phyloP scores from a whole-genome alignment of 495 filamentous ascomycete genomes.

The Trichoderma gamsii region DNA sequence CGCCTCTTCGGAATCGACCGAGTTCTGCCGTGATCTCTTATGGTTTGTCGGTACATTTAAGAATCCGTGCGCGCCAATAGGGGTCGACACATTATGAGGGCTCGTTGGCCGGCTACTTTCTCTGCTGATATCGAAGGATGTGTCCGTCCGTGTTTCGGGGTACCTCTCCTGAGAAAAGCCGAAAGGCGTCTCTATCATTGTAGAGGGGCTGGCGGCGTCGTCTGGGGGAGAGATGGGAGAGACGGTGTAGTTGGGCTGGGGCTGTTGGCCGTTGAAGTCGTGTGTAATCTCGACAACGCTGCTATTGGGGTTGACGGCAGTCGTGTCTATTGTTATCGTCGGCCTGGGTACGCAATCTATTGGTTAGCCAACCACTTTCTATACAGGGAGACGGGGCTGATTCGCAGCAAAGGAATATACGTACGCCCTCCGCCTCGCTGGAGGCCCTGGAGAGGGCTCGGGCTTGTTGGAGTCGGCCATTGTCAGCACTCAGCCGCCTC shows the following conservation, averaged over 20 bases:
- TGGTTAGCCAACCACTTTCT: conserved; percentile 7
- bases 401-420: not conserved
- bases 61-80: conserved; percentile 40
- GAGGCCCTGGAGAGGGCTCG: conserved; percentile 6
- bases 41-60: conserved; percentile 47
- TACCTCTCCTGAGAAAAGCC: conserved; percentile 22
- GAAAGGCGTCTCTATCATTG: conserved; percentile 31
- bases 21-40: conserved; percentile 46
- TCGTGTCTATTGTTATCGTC: conserved; percentile 35
- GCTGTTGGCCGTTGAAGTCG: conserved; percentile 20
- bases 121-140: conserved; percentile 61
- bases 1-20: conserved; percentile 48
- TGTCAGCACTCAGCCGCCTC: conserved; percentile 9
- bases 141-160: conserved; percentile 52
- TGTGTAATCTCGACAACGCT: conserved; percentile 23
- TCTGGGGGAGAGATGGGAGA: conserved; percentile 42
- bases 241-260: conserved; percentile 18
- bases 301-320: conserved; percentile 27
- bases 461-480: conserved; percentile 1
- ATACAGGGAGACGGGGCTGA: not conserved
- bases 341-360: conserved; percentile 23
- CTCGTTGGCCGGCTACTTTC: conserved; percentile 77
- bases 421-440: conserved; percentile 13
- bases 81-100: conserved; percentile 82
- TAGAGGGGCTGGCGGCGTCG: conserved; percentile 41